A percentile compares a stretch with the other conserved stretches of the same genome.
Evolutionary conservation across 192 early-diverging fungal genomes (phyloP).

Genomic region (Backusella tarrabulga): DNA sequence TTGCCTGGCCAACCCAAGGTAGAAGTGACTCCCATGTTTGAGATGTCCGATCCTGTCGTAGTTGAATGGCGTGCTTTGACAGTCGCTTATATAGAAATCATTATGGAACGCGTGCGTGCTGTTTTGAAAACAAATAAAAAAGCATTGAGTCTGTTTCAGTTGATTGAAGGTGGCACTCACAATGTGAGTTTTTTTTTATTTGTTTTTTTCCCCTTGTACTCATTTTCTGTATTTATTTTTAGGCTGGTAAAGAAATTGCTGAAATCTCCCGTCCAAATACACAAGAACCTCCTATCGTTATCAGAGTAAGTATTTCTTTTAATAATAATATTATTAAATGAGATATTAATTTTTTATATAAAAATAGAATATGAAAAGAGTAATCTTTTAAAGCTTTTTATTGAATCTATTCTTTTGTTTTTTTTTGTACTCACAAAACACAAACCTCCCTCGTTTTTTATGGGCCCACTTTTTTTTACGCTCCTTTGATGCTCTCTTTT

Average conservation of each 20-base stretch:
- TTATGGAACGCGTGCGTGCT: slow-evolving; percentile 64
- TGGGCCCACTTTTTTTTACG: too few species aligned
- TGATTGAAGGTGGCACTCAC: slow-evolving; percentile 89
- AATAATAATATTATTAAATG: background rate
- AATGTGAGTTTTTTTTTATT: slow-evolving; percentile 44
- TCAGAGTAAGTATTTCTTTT: slow-evolving; percentile 41
- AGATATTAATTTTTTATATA: background rate
- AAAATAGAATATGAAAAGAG: slow-evolving; percentile 12
- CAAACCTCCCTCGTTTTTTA: background rate
- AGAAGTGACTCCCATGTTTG: slow-evolving; percentile 66
- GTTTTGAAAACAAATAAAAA: slow-evolving; percentile 49
- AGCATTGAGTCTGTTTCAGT: slow-evolving; percentile 72
- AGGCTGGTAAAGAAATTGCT: slow-evolving; percentile 80
- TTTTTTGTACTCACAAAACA: background rate
- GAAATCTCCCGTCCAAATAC: slow-evolving; percentile 67
- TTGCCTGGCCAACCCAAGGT: slow-evolving; percentile 36
- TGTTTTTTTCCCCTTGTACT: background rate
- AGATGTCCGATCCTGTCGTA: slow-evolving; percentile 79
- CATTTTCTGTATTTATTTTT: background rate
- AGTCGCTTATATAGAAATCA: slow-evolving; percentile 71
- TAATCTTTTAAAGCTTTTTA: background rate
- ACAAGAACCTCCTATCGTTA: slow-evolving; percentile 85
- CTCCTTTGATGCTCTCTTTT: too few species aligned
- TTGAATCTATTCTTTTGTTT: background rate
- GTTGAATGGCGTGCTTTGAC: slow-evolving; percentile 95